These are phyloP conservation scores for Pythium coloratum DNA, from an alignment of 352 stramenopile species.

Conservation along the genomic window DNA sequence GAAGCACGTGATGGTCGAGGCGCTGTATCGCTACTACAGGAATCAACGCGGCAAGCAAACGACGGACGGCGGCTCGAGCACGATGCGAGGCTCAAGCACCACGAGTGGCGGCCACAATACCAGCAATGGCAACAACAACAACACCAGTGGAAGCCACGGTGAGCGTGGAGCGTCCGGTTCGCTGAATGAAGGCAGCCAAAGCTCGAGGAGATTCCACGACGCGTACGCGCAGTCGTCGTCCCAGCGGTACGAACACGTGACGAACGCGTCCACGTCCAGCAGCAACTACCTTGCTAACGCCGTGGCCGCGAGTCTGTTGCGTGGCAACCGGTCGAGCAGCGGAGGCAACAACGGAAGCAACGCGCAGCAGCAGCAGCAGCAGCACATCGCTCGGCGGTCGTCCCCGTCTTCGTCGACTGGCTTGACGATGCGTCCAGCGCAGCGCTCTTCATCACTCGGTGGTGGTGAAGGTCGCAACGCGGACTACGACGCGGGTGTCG, in stretches of 20 bases:
- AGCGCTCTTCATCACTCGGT: not conserved
- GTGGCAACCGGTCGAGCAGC: not conserved
- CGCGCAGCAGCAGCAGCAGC: slow-evolving; percentile 2
- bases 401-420: slow-evolving; percentile 2
- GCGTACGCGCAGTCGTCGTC: slow-evolving; percentile 3
- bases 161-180: not conserved
- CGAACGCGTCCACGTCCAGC: slow-evolving; percentile 17
- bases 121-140: slow-evolving; percentile 15
- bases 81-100: slow-evolving; percentile 7
- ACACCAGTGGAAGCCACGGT: not conserved
- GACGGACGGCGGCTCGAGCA: not conserved
- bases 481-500: slow-evolving; percentile 8
- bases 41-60: slow-evolving; percentile 59
- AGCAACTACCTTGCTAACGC: slow-evolving; percentile 12
- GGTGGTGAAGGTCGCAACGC: not conserved
- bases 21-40: slow-evolving; percentile 75
- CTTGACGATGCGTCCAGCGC: not conserved
- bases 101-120: slow-evolving; percentile 7
- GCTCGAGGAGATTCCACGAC: slow-evolving; percentile 7
- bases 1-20: slow-evolving; percentile 86
- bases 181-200: slow-evolving; percentile 12
- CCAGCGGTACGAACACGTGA: slow-evolving; percentile 12
- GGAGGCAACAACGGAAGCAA: slow-evolving; percentile 1
- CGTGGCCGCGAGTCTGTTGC: not conserved
- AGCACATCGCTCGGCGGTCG: slow-evolving; percentile 7